These are phyloP conservation scores for Rachicladosporium sp. DNA, from an alignment of 2,329 filamentous ascomycete genomes.

Conservation along the genomic window DNA sequence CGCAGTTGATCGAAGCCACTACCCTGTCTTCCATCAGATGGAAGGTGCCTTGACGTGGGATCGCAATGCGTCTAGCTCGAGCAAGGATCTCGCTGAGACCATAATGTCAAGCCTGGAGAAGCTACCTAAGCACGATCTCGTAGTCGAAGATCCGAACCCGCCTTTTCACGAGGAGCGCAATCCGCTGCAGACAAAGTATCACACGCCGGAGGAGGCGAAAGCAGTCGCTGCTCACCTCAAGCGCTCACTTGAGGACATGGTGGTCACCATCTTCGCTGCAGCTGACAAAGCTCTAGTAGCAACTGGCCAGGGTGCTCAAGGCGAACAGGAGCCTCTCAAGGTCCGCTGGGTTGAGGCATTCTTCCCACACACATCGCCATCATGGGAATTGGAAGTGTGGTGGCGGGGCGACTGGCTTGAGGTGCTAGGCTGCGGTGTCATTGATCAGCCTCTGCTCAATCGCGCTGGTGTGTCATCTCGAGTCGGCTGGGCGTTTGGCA, in stretches of 20 bases:
- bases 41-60: slow-evolving; percentile 90
- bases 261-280: slow-evolving; percentile 74
- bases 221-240: slow-evolving; percentile 80
- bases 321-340: slow-evolving; percentile 56
- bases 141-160: slow-evolving; percentile 74
- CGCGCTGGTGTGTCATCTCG: slow-evolving; percentile 63
- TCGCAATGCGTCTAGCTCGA: slow-evolving; percentile 43
- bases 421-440: slow-evolving; percentile 82
- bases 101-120: slow-evolving; percentile 59
- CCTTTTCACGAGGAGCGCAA: slow-evolving; percentile 67
- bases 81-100: slow-evolving; percentile 45
- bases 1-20: slow-evolving; percentile 88
- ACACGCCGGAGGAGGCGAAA: slow-evolving; percentile 65
- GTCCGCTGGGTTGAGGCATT: slow-evolving; percentile 95
- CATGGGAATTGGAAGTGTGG: slow-evolving; percentile 92
- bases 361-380: slow-evolving; percentile 92
- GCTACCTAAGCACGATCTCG: slow-evolving; percentile 61
- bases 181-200: slow-evolving; percentile 61
- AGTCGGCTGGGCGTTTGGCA: slow-evolving; percentile 88
- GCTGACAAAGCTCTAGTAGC: slow-evolving; percentile 53
- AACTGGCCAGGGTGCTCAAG: slow-evolving; percentile 24
- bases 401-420: slow-evolving; percentile 94
- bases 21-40: slow-evolving; percentile 98
- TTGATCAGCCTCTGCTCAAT: slow-evolving; percentile 68
- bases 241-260: slow-evolving; percentile 75